Percentiles rank a stretch among this genome's conserved stretches.
These are phyloP conservation scores for Psilocybe azurescens DNA, from an alignment of 768 basidiomycete genomes.

Conservation along the genomic window DNA sequence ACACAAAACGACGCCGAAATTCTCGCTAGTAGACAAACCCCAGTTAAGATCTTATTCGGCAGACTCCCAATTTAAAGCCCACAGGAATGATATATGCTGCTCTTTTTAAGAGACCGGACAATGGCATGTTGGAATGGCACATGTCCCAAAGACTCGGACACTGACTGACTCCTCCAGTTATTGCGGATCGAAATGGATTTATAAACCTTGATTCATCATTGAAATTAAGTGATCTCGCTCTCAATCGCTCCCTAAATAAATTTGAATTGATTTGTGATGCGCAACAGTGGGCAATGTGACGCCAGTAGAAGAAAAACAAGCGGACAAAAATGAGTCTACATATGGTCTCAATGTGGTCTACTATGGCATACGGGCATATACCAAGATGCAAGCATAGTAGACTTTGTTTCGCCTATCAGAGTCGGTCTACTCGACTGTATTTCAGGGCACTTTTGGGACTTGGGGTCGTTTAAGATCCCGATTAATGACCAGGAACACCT, in stretches of 20 bases:
- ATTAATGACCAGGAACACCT: background rate
- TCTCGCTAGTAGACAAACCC: background rate
- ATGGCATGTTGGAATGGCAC: background rate
- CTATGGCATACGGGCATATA: background rate
- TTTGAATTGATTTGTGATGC: background rate
- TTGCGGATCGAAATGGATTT: background rate
- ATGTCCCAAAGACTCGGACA: background rate
- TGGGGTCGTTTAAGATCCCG: background rate
- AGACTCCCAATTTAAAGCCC: background rate
- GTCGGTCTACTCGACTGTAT: slow-evolving; percentile 3
- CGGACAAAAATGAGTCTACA: background rate
- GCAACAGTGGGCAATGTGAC: background rate
- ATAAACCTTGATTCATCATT: slow-evolving; percentile 1
- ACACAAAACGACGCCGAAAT: background rate
- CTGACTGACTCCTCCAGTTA: background rate
- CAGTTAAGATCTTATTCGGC: background rate
- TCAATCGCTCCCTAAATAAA: background rate
- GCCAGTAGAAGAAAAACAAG: background rate
- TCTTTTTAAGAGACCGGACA: slow-evolving; percentile 5
- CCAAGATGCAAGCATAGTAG: background rate
- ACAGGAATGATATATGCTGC: background rate
- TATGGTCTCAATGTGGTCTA: background rate
- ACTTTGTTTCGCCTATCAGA: background rate
- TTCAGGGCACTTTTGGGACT: background rate
- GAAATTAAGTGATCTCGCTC: background rate